These are phyloP conservation scores for Linanthus parryae DNA, from an alignment of 148 eudicot species.

Conservation along the genomic window DNA sequence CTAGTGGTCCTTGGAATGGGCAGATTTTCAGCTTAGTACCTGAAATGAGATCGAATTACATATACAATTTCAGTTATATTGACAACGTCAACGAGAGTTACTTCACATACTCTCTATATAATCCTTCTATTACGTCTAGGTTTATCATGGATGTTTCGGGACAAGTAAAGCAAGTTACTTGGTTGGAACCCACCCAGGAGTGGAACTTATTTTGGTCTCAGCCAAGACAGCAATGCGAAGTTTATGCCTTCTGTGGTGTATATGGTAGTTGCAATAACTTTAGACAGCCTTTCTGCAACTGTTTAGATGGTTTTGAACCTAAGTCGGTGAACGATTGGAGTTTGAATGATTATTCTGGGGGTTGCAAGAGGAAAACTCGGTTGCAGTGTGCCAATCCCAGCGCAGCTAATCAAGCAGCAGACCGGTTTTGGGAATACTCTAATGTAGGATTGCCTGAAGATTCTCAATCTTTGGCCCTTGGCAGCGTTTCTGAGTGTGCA, in stretches of 20 bases:
- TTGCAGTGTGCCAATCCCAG: conserved; percentile 5
- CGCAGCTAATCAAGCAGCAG: not conserved
- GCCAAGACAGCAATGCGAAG: conserved; percentile 29
- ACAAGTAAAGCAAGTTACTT: conserved; percentile 23
- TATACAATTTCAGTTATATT: conserved; percentile 29
- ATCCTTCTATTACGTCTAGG: conserved; percentile 14
- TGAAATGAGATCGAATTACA: conserved; percentile 31
- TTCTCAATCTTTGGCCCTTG: conserved; percentile 14
- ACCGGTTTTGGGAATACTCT: not conserved
- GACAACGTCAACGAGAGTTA: conserved; percentile 33
- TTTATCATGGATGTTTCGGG: conserved; percentile 33
- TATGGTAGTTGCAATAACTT: conserved; percentile 27
- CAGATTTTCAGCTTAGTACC: conserved; percentile 29
- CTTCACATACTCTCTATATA: conserved; percentile 23
- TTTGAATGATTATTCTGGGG: conserved; percentile 5
- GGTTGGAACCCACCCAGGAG: conserved; percentile 24
- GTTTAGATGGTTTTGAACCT: conserved; percentile 25
- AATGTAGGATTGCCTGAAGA: conserved; percentile 2
- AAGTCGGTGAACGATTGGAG: conserved; percentile 1
- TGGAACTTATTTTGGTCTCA: conserved; percentile 44
- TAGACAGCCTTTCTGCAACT: conserved; percentile 21
- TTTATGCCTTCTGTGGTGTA: conserved; percentile 23
- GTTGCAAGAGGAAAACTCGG: not conserved
- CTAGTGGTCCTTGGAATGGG: conserved; percentile 29
- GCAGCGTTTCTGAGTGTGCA: conserved; percentile 7